Evolutionary conservation across 208 protist genomes (phyloP).

Genomic region (Polymyxa betae): DNA sequence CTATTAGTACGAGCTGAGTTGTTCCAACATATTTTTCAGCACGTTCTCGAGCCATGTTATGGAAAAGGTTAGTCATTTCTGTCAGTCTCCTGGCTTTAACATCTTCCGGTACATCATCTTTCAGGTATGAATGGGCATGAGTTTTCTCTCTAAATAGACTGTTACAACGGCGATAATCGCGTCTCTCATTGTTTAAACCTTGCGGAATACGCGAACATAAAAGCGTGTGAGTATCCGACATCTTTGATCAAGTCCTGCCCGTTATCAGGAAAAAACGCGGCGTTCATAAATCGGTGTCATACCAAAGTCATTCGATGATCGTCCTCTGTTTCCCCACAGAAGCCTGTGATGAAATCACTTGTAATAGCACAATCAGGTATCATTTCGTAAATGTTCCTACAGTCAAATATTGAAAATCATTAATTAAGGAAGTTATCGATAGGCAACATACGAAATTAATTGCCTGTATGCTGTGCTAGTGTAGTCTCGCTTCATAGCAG

Average conservation of each 20-base stretch:
- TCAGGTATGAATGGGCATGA: background rate
- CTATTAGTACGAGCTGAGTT: background rate
- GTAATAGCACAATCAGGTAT: conserved; percentile 54
- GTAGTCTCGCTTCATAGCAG: conserved; percentile 80
- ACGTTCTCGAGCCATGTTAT: background rate
- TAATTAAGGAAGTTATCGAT: no score
- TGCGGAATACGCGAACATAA: background rate
- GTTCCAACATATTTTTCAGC: background rate
- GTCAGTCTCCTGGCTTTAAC: background rate
- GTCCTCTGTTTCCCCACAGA: conserved; percentile 60
- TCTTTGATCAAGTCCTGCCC: background rate
- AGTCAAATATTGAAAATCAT: no score
- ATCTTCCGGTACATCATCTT: background rate
- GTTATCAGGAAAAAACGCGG: background rate
- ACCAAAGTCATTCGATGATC: background rate
- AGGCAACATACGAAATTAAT: no score
- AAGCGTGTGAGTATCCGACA: background rate
- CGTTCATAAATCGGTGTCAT: background rate
- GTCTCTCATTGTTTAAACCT: background rate
- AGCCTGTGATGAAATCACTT: conserved; percentile 64
- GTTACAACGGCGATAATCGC: background rate
- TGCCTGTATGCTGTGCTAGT: conserved; percentile 68
- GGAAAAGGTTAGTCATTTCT: background rate
- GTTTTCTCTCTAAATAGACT: background rate
- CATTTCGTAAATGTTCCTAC: conserved; percentile 23